Conservation (phyloP, 2,329 filamentous ascomycete genomes). For the Microascus cirrosus region DNA sequence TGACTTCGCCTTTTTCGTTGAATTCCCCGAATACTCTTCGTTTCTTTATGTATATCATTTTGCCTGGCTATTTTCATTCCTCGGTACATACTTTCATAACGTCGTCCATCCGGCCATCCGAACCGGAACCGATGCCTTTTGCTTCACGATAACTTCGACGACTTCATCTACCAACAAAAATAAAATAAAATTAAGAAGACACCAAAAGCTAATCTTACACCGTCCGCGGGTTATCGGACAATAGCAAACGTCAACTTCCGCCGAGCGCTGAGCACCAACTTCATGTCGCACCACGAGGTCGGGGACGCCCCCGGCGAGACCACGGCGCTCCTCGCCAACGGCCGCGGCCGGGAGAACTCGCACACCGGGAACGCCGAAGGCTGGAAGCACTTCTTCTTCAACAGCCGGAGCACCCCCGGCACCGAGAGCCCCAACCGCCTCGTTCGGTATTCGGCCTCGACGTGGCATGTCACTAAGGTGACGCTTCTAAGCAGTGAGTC, state of each 20-base stretch:
- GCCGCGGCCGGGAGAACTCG: slow-evolving; percentile 11
- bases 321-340: slow-evolving; percentile 27
- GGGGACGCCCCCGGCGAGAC: neutral
- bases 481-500: slow-evolving; percentile 48
- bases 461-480: slow-evolving; percentile 45
- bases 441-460: slow-evolving; percentile 32
- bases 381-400: slow-evolving; percentile 32
- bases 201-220: neutral
- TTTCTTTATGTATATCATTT: too few relatives aligned
- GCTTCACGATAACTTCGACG: neutral
- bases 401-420: slow-evolving; percentile 38
- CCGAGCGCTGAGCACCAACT: slow-evolving; percentile 8
- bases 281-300: neutral
- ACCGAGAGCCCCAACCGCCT: slow-evolving; percentile 32
- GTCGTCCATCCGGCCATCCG: too few relatives aligned
- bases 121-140: too few relatives aligned
- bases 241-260: slow-evolving; percentile 17
- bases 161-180: neutral
- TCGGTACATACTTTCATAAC: too few relatives aligned
- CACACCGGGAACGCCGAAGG: slow-evolving; percentile 10
- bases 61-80: too few relatives aligned
- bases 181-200: neutral
- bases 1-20: too few relatives aligned
- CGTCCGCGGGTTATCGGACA: neutral
- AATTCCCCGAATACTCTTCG: too few relatives aligned